Percentiles rank a stretch among this genome's conserved stretches.
Conservation (phyloP, 2,329 filamentous ascomycete genomes). For the Westerdykella sp. region DNA sequence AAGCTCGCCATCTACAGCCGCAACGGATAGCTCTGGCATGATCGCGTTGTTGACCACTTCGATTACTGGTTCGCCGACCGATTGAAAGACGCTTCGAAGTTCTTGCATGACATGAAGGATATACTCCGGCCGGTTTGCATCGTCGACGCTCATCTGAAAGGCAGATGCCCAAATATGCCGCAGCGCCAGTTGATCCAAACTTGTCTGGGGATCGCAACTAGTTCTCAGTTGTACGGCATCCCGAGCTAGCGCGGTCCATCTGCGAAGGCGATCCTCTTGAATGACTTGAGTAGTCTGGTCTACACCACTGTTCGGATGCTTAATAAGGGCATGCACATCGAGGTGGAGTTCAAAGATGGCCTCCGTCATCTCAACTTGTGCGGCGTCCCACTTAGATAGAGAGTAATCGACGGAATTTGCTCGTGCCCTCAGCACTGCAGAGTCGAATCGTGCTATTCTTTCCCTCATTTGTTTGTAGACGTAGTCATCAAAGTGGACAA, state of each 20-base stretch:
- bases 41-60: slow-evolving; percentile 75
- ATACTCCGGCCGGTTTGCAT: slow-evolving; percentile 53
- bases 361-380: slow-evolving; percentile 50
- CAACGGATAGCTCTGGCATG: slow-evolving; percentile 78
- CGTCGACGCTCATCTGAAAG: slow-evolving; percentile 53
- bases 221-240: slow-evolving; percentile 45
- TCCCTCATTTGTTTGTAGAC: slow-evolving; percentile 42
- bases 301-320: slow-evolving; percentile 53
- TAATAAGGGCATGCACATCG: slow-evolving; percentile 59
- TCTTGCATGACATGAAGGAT: slow-evolving; percentile 58
- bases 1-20: slow-evolving; percentile 83
- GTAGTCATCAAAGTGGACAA: slow-evolving; percentile 50
- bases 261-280: slow-evolving; percentile 53
- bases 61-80: slow-evolving; percentile 47
- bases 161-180: slow-evolving; percentile 63
- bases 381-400: slow-evolving; percentile 28
- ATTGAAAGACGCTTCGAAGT: slow-evolving; percentile 50
- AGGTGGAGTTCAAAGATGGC: slow-evolving; percentile 62
- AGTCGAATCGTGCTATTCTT: slow-evolving; percentile 24
- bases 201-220: slow-evolving; percentile 13
- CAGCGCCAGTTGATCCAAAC: slow-evolving; percentile 43
- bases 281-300: slow-evolving; percentile 45
- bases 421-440: slow-evolving; percentile 18
- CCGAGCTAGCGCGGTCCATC: slow-evolving; percentile 55
- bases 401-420: slow-evolving; percentile 11